A percentile compares a stretch with the other conserved stretches of the same genome.
Evolutionary conservation across 1,139 yeast genomes (phyloP).

Genomic region (Geotrichum citri-aurantii): DNA sequence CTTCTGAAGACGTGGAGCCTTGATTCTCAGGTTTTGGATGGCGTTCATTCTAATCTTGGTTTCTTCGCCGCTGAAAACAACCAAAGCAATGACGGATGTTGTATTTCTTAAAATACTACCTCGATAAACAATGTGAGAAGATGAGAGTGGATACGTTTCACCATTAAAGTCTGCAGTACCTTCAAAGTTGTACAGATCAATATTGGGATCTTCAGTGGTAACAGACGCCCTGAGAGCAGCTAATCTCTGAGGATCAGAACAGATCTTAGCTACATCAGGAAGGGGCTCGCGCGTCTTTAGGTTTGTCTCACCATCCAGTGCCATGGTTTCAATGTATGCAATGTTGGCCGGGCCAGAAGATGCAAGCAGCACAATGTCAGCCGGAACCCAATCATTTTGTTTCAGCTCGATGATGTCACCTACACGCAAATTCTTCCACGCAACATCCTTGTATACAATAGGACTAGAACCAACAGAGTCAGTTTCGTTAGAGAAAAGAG

Average conservation of each 20-base stretch:
- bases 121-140: constrained; percentile 77
- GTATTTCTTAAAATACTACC: constrained; percentile 90
- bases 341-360: constrained; percentile 63
- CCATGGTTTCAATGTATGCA: constrained; percentile 92
- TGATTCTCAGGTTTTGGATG: constrained; percentile 77
- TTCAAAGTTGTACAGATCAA: constrained; percentile 85
- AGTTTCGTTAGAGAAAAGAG: constrained; percentile 11
- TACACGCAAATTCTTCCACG: constrained; percentile 75
- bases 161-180: constrained; percentile 49
- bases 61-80: constrained; percentile 91
- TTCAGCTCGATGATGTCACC: constrained; percentile 73
- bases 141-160: constrained; percentile 55
- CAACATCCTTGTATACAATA: constrained; percentile 36
- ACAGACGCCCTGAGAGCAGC: constrained; percentile 45
- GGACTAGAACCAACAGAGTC: constrained; percentile 10
- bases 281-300: constrained; percentile 70
- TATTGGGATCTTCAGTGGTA: constrained; percentile 84
- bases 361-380: constrained; percentile 69
- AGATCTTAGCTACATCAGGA: constrained; percentile 48
- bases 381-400: constrained; percentile 91
- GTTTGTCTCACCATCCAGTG: constrained; percentile 94
- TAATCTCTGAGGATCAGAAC: constrained; percentile 49
- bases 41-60: constrained; percentile 95
- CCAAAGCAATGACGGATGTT: constrained; percentile 63
- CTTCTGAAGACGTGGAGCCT: constrained; percentile 85